Evolutionary conservation across 164 flowering plant species (phyloP), one percentile per base, ranked within the genome.

Genomic region (Magnolia officinalis): DNA sequence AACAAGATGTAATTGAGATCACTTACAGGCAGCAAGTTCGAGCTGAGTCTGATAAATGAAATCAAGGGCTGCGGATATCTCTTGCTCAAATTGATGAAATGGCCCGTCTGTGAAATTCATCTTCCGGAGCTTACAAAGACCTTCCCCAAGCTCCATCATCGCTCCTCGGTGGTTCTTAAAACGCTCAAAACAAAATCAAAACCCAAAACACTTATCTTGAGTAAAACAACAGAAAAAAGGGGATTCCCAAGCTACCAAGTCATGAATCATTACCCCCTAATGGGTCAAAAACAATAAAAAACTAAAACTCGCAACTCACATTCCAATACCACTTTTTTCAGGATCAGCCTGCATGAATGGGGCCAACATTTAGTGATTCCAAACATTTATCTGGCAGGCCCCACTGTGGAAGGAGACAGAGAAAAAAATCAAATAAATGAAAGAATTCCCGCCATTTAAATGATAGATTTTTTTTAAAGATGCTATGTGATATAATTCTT

Each of bases 111-210:
- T 71, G 50, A 91, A 92, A 71, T 91, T 84, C 87, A 94, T 84
- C 84, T 91, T 94, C 71, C 89, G 78, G 10, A 94, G 89, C 87
- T 94, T 94, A 75, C 97, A 88, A 2, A 91, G 50, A 11, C 98
- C 97, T 74, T 94, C 98, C 70, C 97, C 98, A 74, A 94, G 71
- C 80, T 95, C 96, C 94, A 95, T 90, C 98, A 95, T 95, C 0
- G 98, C 98, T 66, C 98, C 98, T 74, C 81, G 88, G 74, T 95
- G 98, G 75, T 95, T 95, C 92, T 93, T 74, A 2, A n/a, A n/a
- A n/a, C n/a, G n/a, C n/a, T n/a, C n/a, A n/a, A n/a, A 45, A 9
- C 6, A 5, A 49, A 70, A 23, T 67, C 49, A 63, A 72, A 63
- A 49, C 14, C 31, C 16, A 64, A 16, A 51, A 50, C 50, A 45